Evolutionary conservation across 2,329 filamentous ascomycete species (phyloP).

Genomic region (Acrodontium crateriforme): DNA sequence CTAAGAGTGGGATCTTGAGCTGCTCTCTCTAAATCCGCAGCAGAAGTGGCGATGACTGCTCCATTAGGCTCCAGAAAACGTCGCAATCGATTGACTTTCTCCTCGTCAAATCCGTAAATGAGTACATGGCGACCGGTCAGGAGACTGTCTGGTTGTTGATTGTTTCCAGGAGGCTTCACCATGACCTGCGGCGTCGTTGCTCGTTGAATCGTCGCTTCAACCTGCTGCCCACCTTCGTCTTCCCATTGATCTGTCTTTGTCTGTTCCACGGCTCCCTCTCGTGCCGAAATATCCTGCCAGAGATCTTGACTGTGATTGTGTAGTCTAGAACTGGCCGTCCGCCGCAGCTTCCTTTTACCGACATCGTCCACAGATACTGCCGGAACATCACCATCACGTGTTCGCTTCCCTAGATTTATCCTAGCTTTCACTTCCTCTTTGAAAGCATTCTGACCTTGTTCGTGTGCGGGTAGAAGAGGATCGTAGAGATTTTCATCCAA

Average conservation of each 20-base stretch:
- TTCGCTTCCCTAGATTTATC: slow-evolving; percentile 43
- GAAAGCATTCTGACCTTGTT: slow-evolving; percentile 66
- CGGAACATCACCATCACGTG: slow-evolving; percentile 30
- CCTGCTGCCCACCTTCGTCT: slow-evolving; percentile 6
- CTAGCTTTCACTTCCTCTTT: slow-evolving; percentile 33
- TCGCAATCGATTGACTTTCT: slow-evolving; percentile 9
- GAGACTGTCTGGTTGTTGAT: slow-evolving; percentile 10
- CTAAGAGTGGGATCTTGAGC: slow-evolving; percentile 7
- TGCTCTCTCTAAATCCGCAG: slow-evolving; percentile 11
- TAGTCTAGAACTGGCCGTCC: slow-evolving; percentile 74
- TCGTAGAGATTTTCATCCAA: slow-evolving; percentile 79
- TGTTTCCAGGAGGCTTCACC: too few relatives aligned
- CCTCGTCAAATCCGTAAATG: slow-evolving; percentile 15
- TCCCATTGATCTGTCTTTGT: slow-evolving; percentile 14
- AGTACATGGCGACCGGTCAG: slow-evolving; percentile 18
- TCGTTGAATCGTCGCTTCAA: neutral
- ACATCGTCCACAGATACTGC: slow-evolving; percentile 2
- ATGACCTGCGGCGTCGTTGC: too few relatives aligned
- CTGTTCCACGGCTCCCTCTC: slow-evolving; percentile 13
- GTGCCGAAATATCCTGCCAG: slow-evolving; percentile 73
- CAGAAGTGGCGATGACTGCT: slow-evolving; percentile 14
- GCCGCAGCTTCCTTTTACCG: slow-evolving; percentile 67
- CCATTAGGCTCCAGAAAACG: slow-evolving; percentile 17
- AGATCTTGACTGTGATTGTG: slow-evolving; percentile 65
- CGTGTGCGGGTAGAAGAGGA: slow-evolving; percentile 51